phyloP scores from a whole-genome alignment of 225 moss, liverwort and hornwort species.

The Sphagnum contortum region DNA sequence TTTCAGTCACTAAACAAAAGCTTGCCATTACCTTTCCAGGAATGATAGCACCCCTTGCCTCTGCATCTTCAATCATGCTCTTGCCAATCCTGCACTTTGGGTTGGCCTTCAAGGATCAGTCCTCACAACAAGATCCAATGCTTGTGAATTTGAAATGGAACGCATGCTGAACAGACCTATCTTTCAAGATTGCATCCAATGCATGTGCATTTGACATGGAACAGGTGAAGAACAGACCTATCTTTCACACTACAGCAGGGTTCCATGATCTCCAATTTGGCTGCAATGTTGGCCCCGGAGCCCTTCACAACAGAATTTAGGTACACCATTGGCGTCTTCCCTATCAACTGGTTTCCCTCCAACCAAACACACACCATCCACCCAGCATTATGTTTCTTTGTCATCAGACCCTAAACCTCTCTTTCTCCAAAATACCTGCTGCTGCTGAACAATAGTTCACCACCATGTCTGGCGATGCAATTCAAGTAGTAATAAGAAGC shows the following conservation, averaged over 20 bases:
- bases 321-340: constrained; percentile 96
- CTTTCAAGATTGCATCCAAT: too few species aligned
- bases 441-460: too few species aligned
- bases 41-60: constrained; percentile 70
- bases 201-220: too few species aligned
- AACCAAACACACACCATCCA: not conserved
- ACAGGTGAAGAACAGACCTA: constrained; percentile 34
- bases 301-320: constrained; percentile 81
- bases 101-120: too few species aligned
- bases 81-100: constrained; percentile 71
- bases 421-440: too few species aligned
- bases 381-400: not conserved
- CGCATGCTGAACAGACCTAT: too few species aligned
- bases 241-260: constrained; percentile 98
- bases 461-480: too few species aligned
- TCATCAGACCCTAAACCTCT: not conserved
- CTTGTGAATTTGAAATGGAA: too few species aligned
- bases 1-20: too few species aligned
- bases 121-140: too few species aligned
- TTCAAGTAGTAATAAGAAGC: too few species aligned
- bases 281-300: constrained; percentile 76
- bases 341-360: constrained; percentile 56
- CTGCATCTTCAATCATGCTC: constrained; percentile 95
- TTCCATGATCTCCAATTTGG: constrained; percentile 98
- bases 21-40: constrained; percentile 63